Conservation (phyloP, 1,139 yeast genomes). For the Magnusiomyces tetraspermus region DNA sequence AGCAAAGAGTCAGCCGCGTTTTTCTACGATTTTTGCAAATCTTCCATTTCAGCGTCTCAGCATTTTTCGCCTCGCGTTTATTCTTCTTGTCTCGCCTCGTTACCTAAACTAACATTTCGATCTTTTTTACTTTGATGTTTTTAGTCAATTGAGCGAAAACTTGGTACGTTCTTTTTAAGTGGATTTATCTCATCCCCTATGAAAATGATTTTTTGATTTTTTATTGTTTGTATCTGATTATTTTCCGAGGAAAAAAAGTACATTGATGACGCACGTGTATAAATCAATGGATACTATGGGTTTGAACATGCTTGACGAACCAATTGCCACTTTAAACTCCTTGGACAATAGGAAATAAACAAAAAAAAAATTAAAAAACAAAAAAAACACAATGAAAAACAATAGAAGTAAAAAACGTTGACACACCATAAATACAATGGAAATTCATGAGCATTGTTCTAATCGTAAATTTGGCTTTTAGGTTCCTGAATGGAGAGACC, state of each 20-base stretch:
- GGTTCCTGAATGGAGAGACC: constrained; percentile 82
- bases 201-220: no score
- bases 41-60: constrained; percentile 16
- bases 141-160: constrained; percentile 29
- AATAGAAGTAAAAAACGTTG: not conserved
- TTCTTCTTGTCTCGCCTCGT: not conserved
- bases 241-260: no score
- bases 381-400: no score
- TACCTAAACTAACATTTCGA: not conserved
- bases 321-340: no score
- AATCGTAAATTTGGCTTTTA: constrained; percentile 19
- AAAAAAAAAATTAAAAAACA: no score
- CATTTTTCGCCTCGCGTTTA: constrained; percentile 21
- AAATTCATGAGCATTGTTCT: not conserved
- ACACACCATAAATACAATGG: not conserved
- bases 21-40: not conserved
- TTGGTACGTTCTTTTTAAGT: constrained; percentile 21
- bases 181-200: not conserved
- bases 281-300: no score
- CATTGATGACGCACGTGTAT: no score
- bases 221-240: no score
- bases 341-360: no score
- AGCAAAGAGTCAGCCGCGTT: not conserved
- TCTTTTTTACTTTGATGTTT: constrained; percentile 14
- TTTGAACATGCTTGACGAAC: no score